Conservation (phyloP, 2,329 filamentous ascomycete species). For the Metarhizium brunneum region DNA sequence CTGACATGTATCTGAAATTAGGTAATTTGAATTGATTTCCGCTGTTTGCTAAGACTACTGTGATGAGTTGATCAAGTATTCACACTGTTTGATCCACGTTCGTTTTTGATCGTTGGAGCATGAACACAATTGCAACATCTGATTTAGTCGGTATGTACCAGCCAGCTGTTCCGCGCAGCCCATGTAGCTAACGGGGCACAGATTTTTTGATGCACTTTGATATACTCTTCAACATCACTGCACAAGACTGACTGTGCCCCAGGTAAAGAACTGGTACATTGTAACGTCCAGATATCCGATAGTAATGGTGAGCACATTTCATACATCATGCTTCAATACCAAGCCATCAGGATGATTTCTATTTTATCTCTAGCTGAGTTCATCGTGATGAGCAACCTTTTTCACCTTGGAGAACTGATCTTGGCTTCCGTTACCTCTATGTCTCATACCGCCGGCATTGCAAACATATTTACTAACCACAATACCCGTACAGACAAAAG, state of each 20-base stretch:
- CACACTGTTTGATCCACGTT: constrained; percentile 48
- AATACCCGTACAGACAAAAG: background rate
- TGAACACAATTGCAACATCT: constrained; percentile 47
- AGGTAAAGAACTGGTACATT: background rate
- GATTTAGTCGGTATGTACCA: constrained; percentile 35
- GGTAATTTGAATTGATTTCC: constrained; percentile 18
- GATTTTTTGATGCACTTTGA: background rate
- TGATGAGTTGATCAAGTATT: constrained; percentile 47
- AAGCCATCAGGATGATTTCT: constrained; percentile 39
- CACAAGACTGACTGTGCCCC: background rate
- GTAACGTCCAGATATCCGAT: no score
- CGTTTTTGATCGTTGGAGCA: constrained; percentile 31
- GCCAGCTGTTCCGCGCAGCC: background rate
- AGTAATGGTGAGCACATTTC: background rate
- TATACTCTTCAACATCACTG: background rate
- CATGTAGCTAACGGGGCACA: background rate
- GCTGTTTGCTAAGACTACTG: constrained; percentile 10
- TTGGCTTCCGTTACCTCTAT: constrained; percentile 5
- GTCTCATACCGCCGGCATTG: background rate
- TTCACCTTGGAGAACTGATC: constrained; percentile 58
- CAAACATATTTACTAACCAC: background rate
- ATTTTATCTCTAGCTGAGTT: constrained; percentile 43
- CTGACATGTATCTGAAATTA: constrained; percentile 18
- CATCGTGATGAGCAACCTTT: constrained; percentile 41
- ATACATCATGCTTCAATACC: background rate